A percentile compares a stretch with the other conserved stretches of the same genome.
Conservation (phyloP, 116 monocot genomes). For the Posidonia oceanica region DNA sequence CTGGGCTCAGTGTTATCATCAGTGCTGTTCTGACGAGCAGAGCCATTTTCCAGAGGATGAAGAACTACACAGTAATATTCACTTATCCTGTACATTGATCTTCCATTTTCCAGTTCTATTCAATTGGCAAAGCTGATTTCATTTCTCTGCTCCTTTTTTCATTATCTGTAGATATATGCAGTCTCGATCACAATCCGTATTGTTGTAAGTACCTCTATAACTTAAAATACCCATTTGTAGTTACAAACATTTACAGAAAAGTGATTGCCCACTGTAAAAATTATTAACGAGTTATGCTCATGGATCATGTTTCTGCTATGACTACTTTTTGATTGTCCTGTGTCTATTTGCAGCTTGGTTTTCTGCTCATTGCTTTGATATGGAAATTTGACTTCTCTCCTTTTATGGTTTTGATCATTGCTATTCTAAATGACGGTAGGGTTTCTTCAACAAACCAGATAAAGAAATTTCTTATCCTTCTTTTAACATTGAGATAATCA, state of each 20-base stretch:
- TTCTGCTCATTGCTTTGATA: constrained; percentile 80
- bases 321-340: background rate
- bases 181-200: constrained; percentile 72
- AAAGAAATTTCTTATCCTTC: background rate
- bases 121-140: too few relatives aligned
- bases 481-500: background rate
- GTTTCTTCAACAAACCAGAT: background rate
- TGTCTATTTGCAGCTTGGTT: constrained; percentile 43
- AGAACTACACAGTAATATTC: constrained; percentile 60
- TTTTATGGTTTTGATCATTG: constrained; percentile 93
- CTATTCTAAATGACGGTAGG: constrained; percentile 81
- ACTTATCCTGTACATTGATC: constrained; percentile 1
- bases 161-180: constrained; percentile 41
- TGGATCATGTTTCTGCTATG: too few relatives aligned
- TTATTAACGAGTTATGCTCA: background rate
- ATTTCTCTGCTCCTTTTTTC: background rate
- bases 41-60: constrained; percentile 82
- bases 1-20: constrained; percentile 82
- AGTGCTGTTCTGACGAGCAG: constrained; percentile 37
- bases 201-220: constrained; percentile 35
- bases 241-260: too few relatives aligned
- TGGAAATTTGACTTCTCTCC: constrained; percentile 92
- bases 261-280: background rate
- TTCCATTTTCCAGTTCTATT: too few relatives aligned
- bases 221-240: too few relatives aligned